Conservation (phyloP, 495 filamentous ascomycete species). For the Lentithecium fluviatile region DNA sequence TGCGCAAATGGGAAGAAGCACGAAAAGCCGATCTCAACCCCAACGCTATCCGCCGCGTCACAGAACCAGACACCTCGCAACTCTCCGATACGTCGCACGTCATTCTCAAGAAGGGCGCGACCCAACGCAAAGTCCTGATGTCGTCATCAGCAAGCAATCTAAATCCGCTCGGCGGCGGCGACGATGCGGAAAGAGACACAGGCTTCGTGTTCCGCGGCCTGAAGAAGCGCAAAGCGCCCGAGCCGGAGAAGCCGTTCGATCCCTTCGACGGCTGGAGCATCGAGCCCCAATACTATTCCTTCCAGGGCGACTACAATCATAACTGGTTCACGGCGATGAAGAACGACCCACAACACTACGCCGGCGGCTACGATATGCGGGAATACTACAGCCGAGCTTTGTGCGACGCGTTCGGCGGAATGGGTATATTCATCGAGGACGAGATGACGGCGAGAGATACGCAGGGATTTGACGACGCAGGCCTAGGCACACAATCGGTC, state of each 20-base stretch:
- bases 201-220: conserved; percentile 70
- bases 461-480: background rate
- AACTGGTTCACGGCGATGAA: conserved; percentile 63
- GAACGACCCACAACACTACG: conserved; percentile 59
- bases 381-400: conserved; percentile 79
- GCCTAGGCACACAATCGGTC: conserved; percentile 10
- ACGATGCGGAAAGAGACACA: conserved; percentile 37
- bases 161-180: conserved; percentile 28
- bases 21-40: conserved; percentile 61
- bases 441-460: conserved; percentile 57
- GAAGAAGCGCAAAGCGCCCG: conserved; percentile 60
- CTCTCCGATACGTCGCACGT: conserved; percentile 43
- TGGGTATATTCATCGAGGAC: conserved; percentile 80
- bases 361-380: conserved; percentile 76
- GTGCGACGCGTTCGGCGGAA: conserved; percentile 84
- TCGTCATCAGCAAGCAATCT: conserved; percentile 36
- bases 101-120: conserved; percentile 64
- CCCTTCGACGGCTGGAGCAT: conserved; percentile 76
- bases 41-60: conserved; percentile 2
- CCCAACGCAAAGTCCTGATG: conserved; percentile 31
- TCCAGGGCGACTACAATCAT: conserved; percentile 64
- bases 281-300: conserved; percentile 63
- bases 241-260: conserved; percentile 78
- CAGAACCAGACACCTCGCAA: background rate
- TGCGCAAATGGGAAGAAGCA: conserved; percentile 64